Conservation (phyloP, 176 grass and related monocot species). For the Carex parvula region DNA sequence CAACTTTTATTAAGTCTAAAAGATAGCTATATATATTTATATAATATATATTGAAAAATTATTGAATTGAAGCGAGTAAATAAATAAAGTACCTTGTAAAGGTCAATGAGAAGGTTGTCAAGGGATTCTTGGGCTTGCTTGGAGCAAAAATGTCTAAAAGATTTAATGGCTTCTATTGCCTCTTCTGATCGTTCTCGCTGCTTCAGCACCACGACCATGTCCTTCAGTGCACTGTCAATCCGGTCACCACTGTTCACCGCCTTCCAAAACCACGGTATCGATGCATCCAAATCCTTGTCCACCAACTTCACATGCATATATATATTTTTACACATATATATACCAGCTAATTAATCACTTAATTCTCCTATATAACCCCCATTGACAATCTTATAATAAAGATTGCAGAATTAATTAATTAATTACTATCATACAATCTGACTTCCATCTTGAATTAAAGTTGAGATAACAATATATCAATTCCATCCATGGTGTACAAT, state of each 20-base stretch:
- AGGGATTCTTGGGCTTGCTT: slow-evolving; percentile 66
- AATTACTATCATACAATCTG: not conserved
- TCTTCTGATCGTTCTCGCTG: slow-evolving; percentile 54
- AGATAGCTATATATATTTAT: not conserved
- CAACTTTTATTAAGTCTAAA: not conserved
- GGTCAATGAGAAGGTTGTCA: slow-evolving; percentile 81
- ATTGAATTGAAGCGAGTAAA: not conserved
- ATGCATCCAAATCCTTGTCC: slow-evolving; percentile 70
- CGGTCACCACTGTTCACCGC: slow-evolving; percentile 58
- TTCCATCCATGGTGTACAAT: too few species aligned
- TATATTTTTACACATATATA: not conserved
- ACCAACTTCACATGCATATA: slow-evolving; percentile 39
- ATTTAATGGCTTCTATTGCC: slow-evolving; percentile 67
- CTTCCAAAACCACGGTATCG: slow-evolving; percentile 85
- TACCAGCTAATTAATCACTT: not conserved
- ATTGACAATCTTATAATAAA: not conserved
- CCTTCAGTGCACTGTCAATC: slow-evolving; percentile 78
- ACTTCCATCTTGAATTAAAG: not conserved
- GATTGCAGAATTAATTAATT: not conserved
- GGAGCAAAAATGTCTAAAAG: slow-evolving; percentile 64
- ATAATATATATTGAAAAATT: not conserved
- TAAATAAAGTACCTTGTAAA: slow-evolving; percentile 36
- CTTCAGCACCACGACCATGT: slow-evolving; percentile 95
- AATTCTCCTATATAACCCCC: not conserved
- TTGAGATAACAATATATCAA: too few species aligned